A percentile compares a stretch with the other conserved stretches of the same genome.
Conservation (phyloP, 306 rosid genomes). For the Biancaea sappan region DNA sequence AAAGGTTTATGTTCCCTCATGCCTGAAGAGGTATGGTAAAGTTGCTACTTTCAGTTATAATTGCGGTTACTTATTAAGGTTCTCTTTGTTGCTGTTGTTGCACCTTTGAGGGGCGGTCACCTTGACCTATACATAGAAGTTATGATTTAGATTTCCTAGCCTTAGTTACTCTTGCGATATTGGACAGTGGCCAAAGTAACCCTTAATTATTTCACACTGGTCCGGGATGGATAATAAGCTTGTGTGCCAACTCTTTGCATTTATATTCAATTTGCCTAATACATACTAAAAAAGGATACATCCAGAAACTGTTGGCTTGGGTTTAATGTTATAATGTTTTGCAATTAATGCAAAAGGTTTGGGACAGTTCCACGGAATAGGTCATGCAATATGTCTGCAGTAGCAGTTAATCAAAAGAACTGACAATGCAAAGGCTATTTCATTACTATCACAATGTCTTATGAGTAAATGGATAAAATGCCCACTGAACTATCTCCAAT, state of each 20-base stretch:
- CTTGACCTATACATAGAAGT: neutral
- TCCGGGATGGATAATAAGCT: conserved; percentile 8
- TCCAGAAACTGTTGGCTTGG: no score
- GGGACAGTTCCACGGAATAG: neutral
- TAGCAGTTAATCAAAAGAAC: neutral
- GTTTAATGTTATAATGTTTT: no score
- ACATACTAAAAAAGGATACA: neutral
- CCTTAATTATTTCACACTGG: conserved; percentile 6
- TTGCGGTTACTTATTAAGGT: conserved; percentile 12
- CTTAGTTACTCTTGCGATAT: conserved; percentile 15
- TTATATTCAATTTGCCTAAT: conserved; percentile 6
- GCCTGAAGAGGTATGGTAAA: conserved; percentile 91
- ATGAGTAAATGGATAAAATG: conserved; percentile 11
- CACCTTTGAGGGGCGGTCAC: neutral
- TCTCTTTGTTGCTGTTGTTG: neutral
- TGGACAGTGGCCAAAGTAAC: neutral
- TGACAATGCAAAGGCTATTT: neutral
- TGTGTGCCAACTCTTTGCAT: conserved; percentile 21
- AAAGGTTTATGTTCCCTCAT: conserved; percentile 85
- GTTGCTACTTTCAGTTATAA: conserved; percentile 21
- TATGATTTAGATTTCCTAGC: neutral
- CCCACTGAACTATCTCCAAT: neutral
- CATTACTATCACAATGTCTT: conserved; percentile 11
- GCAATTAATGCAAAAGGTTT: no score
- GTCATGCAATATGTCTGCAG: conserved; percentile 6